Evolutionary conservation across 768 basidiomycete species (phyloP).

Genomic region (Chiua virens): DNA sequence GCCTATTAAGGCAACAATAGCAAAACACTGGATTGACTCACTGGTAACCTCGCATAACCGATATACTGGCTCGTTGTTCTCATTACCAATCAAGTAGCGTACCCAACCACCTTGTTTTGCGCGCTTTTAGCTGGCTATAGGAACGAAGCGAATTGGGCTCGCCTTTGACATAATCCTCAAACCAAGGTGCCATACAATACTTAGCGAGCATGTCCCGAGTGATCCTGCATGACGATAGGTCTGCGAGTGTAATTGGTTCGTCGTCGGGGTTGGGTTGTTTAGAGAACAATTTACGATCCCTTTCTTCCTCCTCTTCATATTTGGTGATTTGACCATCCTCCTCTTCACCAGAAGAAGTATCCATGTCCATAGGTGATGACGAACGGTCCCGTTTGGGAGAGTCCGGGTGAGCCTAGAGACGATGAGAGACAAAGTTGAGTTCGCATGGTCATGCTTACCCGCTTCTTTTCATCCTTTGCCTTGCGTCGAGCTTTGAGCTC

Average conservation of each 20-base stretch:
- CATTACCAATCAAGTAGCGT: slow-evolving; percentile 73
- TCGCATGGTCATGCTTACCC: slow-evolving; percentile 46
- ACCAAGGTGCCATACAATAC: slow-evolving; percentile 76
- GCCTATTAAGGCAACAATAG: slow-evolving; percentile 2
- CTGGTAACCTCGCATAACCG: slow-evolving; percentile 79
- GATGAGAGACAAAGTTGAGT: slow-evolving; percentile 8
- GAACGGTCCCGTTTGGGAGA: slow-evolving; percentile 72
- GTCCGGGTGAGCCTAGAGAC: slow-evolving; percentile 43
- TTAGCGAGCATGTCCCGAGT: slow-evolving; percentile 72
- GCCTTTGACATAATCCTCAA: slow-evolving; percentile 82
- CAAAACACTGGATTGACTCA: slow-evolving; percentile 39
- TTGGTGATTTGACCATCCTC: slow-evolving; percentile 76
- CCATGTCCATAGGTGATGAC: slow-evolving; percentile 84
- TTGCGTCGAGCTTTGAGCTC: slow-evolving; percentile 85
- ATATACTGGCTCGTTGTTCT: slow-evolving; percentile 62
- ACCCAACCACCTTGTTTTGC: slow-evolving; percentile 72
- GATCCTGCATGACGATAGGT: slow-evolving; percentile 62
- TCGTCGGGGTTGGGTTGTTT: slow-evolving; percentile 43
- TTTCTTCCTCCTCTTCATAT: slow-evolving; percentile 72
- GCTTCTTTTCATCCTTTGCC: slow-evolving; percentile 86
- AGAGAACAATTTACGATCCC: slow-evolving; percentile 50
- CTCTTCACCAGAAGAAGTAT: slow-evolving; percentile 76
- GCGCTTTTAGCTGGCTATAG: slow-evolving; percentile 6
- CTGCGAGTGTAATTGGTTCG: slow-evolving; percentile 51
- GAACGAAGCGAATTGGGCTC: slow-evolving; percentile 13